phyloP scores from a whole-genome alignment of 2,329 filamentous ascomycete genomes.

The Sclerotinia subarctica region DNA sequence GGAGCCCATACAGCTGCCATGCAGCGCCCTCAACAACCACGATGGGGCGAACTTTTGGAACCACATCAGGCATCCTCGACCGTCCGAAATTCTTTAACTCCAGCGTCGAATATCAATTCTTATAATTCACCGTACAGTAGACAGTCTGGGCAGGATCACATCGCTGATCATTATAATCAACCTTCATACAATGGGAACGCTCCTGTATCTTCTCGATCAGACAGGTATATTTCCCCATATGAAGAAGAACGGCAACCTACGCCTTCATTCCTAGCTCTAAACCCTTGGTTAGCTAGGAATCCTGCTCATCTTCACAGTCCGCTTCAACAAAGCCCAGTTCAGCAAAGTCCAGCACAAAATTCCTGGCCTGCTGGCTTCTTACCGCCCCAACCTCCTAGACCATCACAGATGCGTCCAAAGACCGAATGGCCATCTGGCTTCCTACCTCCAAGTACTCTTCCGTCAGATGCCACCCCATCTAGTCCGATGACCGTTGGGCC shows the following conservation, averaged over 20 bases:
- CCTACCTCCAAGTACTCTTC: background rate
- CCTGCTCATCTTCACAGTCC: background rate
- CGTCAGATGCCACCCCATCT: background rate
- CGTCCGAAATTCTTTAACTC: background rate
- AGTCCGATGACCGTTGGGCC: background rate
- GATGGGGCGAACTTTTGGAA: background rate
- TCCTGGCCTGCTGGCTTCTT: conserved; percentile 19
- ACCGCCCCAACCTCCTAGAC: background rate
- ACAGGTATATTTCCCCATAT: background rate
- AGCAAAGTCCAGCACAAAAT: background rate
- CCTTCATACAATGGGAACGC: too few relatives aligned
- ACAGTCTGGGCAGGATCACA: background rate
- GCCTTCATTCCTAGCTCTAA: background rate
- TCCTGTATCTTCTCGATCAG: background rate
- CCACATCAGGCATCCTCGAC: background rate
- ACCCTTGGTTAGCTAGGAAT: background rate
- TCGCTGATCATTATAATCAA: background rate
- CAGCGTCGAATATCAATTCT: background rate
- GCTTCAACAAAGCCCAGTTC: background rate
- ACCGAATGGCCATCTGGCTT: conserved; percentile 12
- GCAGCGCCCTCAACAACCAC: background rate
- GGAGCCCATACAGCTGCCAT: background rate
- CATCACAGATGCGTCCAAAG: background rate
- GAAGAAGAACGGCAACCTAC: background rate
- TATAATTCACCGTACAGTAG: background rate